Base-by-base conservation (phyloP, 140 eudicot genomes). In the Flaveria floridana region DNA sequence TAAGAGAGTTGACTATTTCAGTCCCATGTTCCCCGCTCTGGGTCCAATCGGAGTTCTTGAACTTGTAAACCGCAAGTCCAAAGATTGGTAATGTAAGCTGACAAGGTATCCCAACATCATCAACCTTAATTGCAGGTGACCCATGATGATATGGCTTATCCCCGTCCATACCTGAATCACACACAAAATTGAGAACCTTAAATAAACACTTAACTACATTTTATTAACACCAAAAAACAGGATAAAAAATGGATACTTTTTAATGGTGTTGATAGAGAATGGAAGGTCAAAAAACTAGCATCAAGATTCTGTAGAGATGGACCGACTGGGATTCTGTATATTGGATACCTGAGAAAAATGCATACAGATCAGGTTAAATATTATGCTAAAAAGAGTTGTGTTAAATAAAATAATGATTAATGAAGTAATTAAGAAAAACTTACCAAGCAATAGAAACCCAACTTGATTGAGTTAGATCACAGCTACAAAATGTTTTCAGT, bases 371-470 rank as follows among this genome's bases (percentile, higher is more conserved):
- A 8, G 15, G 52, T 67, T 46, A 66, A 14, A 65, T 10, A 25
- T 0, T 58, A 25, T 53, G 30, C 6, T 28, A 42, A 47, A 64
- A 28, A 5, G 3, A 26, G 51, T 30, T 0, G 44, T 20, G 16
- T 30, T 18, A 15, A 26, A 50, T 4, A 63, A 15, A 9, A 6
- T 53, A 19, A 21, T 53, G 0, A 14, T 3, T 53, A 20, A 21
- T 41, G 0, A 20, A 63, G 16, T 39, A 18, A 6, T 2, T 1
- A 26, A 7, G 2, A n/a, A 46, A 25, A 21, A 59, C 87, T 75
- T 86, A 92, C 97, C 99, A 94, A 64, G 99, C 96, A 72, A 94
- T 84, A 19, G 99, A 94, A 77, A 94, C 73, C 99, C 99, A 94
- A 70, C 99, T 94, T 58, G 96, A 83, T 62, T 84, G 83, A 58